These are phyloP conservation scores for Cadophora sp. DNA, from an alignment of 2,329 filamentous ascomycete genomes.

Conservation along the genomic window DNA sequence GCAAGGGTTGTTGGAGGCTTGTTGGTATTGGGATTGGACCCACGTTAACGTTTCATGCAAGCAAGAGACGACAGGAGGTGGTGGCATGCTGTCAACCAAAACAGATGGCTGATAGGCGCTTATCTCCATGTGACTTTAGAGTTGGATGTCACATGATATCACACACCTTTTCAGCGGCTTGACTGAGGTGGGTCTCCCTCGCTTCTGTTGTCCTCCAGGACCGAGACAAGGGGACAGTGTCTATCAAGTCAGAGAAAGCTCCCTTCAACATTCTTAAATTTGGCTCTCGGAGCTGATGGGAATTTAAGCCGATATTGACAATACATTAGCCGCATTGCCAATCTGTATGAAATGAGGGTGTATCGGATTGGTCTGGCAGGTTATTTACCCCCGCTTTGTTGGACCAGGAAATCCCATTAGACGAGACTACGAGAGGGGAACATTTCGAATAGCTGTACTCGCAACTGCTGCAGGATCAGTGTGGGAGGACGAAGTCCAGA, in stretches of 20 bases:
- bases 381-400: background rate
- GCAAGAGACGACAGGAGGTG: background rate
- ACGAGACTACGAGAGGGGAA: background rate
- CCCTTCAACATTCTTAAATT: too few relatives aligned
- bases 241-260: too few relatives aligned
- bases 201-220: too few relatives aligned
- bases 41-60: conserved; percentile 21
- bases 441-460: background rate
- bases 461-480: background rate
- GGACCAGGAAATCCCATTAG: background rate
- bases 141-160: too few relatives aligned
- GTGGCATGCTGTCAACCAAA: background rate
- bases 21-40: conserved; percentile 4
- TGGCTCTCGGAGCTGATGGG: background rate
- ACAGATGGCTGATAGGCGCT: background rate
- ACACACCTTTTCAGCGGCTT: too few relatives aligned
- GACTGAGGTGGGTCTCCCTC: too few relatives aligned
- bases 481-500: background rate
- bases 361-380: background rate
- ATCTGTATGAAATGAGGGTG: background rate
- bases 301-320: background rate
- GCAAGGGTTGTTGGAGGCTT: conserved; percentile 12
- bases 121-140: too few relatives aligned
- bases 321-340: background rate
- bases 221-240: too few relatives aligned